Conservation (phyloP, 495 filamentous ascomycete species). For the Penicillium maclennaniae region DNA sequence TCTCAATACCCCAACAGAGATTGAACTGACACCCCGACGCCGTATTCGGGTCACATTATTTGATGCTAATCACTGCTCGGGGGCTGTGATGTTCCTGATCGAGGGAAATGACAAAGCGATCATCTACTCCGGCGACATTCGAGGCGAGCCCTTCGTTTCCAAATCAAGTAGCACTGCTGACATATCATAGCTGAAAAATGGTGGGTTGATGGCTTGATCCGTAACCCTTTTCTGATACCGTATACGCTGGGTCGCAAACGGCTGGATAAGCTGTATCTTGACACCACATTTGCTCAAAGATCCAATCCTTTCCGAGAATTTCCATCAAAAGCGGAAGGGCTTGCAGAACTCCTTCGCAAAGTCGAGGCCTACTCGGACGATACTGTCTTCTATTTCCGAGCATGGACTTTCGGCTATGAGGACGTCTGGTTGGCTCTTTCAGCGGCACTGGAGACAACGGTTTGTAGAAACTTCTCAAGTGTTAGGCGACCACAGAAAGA, state of each 20-base stretch:
- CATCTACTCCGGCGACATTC: slow-evolving; percentile 90
- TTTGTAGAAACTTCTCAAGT: slow-evolving; percentile 21
- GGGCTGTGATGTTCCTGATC: slow-evolving; percentile 92
- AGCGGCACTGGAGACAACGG: slow-evolving; percentile 61
- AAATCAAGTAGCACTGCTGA: slow-evolving; percentile 4
- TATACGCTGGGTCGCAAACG: slow-evolving; percentile 63
- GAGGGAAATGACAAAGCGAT: slow-evolving; percentile 72
- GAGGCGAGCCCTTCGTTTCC: slow-evolving; percentile 48
- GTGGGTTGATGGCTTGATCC: slow-evolving; percentile 62
- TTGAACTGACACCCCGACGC: slow-evolving; percentile 68
- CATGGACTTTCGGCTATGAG: slow-evolving; percentile 94
- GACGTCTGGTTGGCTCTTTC: slow-evolving; percentile 87
- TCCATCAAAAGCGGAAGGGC: slow-evolving; percentile 62
- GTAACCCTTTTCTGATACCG: slow-evolving; percentile 71
- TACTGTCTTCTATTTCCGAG: slow-evolving; percentile 78
- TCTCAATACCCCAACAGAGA: slow-evolving; percentile 71
- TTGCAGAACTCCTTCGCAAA: slow-evolving; percentile 69
- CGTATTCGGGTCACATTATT: slow-evolving; percentile 77
- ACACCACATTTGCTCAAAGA: slow-evolving; percentile 69
- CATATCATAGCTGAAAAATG: slow-evolving; percentile 53
- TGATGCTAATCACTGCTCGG: slow-evolving; percentile 89
- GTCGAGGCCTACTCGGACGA: slow-evolving; percentile 65
- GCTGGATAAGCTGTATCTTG: slow-evolving; percentile 79
- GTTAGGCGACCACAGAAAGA: neutral
- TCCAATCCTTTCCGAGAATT: slow-evolving; percentile 47